phyloP scores from a whole-genome alignment of 2,329 filamentous ascomycete genomes.

The Aspergillus novoparasiticus region DNA sequence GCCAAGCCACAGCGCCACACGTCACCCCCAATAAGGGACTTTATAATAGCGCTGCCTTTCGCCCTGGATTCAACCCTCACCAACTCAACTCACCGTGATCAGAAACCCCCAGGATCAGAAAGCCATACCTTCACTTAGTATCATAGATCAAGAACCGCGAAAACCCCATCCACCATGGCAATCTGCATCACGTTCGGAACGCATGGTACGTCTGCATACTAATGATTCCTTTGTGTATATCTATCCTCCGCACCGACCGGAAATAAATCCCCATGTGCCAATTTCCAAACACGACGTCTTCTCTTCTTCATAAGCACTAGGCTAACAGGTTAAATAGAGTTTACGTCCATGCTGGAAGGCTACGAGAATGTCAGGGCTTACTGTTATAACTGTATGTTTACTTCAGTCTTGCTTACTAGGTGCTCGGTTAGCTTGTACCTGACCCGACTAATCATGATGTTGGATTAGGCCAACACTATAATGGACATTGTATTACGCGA shows the following conservation, averaged over 20 bases:
- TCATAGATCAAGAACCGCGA: background rate
- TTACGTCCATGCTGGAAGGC: constrained; percentile 47
- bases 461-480: constrained; percentile 44
- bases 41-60: constrained; percentile 30
- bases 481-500: constrained; percentile 46
- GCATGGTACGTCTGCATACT: constrained; percentile 35
- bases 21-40: constrained; percentile 18
- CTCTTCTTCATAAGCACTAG: background rate
- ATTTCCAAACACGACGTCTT: background rate
- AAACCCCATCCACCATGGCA: constrained; percentile 34
- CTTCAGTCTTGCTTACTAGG: background rate
- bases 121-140: background rate
- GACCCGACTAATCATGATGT: constrained; percentile 1
- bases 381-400: constrained; percentile 47
- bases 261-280: background rate
- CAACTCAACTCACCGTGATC: constrained; percentile 5
- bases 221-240: background rate
- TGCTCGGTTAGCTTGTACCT: background rate
- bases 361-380: constrained; percentile 50
- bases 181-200: constrained; percentile 48
- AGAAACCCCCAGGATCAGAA: background rate
- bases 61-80: constrained; percentile 12
- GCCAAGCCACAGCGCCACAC: constrained; percentile 41
- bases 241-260: background rate
- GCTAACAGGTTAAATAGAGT: constrained; percentile 35